A percentile compares a stretch with the other conserved stretches of the same genome.
Conservation (phyloP, 108 stramenopile species). For the Nitzschia inconspicua region DNA sequence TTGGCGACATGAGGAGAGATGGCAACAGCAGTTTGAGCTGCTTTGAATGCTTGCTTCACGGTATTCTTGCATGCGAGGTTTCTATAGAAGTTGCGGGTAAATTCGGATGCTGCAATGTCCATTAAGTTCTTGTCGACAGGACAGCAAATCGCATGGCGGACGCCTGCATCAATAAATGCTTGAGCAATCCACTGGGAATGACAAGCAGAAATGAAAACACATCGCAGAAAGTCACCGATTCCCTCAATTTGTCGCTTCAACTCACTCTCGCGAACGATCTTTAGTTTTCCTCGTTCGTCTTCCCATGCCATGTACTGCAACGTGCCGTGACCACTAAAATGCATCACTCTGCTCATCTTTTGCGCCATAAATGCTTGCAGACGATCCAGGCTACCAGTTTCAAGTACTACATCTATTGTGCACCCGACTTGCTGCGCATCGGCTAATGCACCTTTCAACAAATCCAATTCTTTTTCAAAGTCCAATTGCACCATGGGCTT, state of each 20-base stretch:
- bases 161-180: constrained; percentile 73
- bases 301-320: constrained; percentile 44
- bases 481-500: not conserved
- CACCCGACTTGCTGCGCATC: constrained; percentile 3
- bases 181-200: constrained; percentile 49
- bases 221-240: constrained; percentile 20
- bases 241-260: constrained; percentile 18
- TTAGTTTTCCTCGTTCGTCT: constrained; percentile 38
- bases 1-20: not conserved
- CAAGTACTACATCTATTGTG: constrained; percentile 32
- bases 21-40: constrained; percentile 21
- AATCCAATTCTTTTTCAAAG: not conserved
- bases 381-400: constrained; percentile 39
- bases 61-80: constrained; percentile 43
- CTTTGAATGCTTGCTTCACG: constrained; percentile 55
- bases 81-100: constrained; percentile 53
- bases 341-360: constrained; percentile 12
- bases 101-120: constrained; percentile 51
- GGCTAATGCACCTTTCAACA: not conserved
- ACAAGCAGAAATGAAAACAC: constrained; percentile 81
- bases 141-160: constrained; percentile 81
- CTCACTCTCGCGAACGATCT: constrained; percentile 26
- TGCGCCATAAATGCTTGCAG: constrained; percentile 30
- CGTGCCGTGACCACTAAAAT: constrained; percentile 54
- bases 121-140: constrained; percentile 39